Conservation (phyloP, 2,329 filamentous ascomycete species). For the Fonsecaea pugnacius region DNA sequence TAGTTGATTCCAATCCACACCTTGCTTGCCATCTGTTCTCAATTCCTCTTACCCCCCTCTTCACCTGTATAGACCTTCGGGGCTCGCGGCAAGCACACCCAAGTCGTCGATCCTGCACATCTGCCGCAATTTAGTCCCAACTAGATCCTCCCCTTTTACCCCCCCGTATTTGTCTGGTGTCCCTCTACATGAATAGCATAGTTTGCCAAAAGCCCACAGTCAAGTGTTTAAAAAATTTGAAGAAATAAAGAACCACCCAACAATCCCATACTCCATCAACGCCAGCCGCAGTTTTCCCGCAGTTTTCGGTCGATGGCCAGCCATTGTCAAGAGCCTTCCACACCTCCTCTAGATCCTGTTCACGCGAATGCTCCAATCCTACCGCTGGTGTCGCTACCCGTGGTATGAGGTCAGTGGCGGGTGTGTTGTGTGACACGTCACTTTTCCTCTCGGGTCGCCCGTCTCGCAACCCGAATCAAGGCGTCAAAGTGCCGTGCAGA, state of each 20-base stretch:
- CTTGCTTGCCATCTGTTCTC: not conserved
- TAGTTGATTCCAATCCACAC: too few relatives aligned
- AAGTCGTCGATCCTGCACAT: constrained; percentile 4
- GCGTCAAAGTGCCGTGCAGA: not conserved
- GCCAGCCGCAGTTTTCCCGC: not conserved
- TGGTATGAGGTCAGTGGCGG: constrained; percentile 3
- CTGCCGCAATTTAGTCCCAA: constrained; percentile 1
- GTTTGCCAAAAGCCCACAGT: not conserved
- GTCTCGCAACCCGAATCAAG: not conserved
- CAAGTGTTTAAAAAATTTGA: not conserved
- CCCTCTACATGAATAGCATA: not conserved
- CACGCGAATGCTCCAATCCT: not conserved
- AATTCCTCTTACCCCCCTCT: not conserved
- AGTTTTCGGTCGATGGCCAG: not conserved
- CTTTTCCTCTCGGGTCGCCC: not conserved
- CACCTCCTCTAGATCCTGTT: constrained; percentile 1
- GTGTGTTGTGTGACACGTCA: not conserved
- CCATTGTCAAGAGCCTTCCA: not conserved
- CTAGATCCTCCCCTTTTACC: not conserved
- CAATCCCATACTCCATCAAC: not conserved
- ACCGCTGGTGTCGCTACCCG: not conserved
- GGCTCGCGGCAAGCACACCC: not conserved
- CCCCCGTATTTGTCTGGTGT: not conserved
- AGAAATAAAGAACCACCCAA: not conserved
- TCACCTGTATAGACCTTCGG: not conserved